Evolutionary conservation across 352 stramenopile genomes (phyloP), one percentile per base, ranked within the genome.

Genomic region (Phytophthora agathidicida): DNA sequence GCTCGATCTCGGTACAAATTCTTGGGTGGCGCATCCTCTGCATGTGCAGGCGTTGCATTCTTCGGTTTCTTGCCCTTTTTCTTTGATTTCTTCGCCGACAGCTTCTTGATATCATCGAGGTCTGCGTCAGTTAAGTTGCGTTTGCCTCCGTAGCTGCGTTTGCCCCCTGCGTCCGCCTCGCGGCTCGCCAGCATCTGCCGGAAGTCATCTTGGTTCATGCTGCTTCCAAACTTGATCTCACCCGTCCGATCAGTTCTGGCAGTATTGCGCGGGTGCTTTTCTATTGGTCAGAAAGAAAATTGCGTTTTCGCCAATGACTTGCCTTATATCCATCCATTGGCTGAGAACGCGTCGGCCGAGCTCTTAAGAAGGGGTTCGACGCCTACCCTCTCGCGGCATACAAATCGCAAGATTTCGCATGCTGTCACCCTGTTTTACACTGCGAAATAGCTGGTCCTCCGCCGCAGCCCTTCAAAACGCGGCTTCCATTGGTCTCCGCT

Each of bases 131-230:
- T 75, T 49, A 90, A 56, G 37, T 87, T 77, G 26, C 75, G 75
- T 48, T 86, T 87, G 17, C 77, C 83, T 23, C 77, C 76, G 33
- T 78, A 86, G 28, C 44, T 51, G 23, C 50, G 31, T 13, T 51
- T 42, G 20, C 39, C 45, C 19, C 35, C 49, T 36, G 38, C 46
- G 5, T 31, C 52, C 19, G 59, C 38, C 33, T 54, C 60, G 26
- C 68, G 59, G 10, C 48, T 68, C 31, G 68, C 59, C 28, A 93
- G 43, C 59, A 93, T 52, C 47, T 78, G 70, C 38, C 83, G 71
- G 52, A 93, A 93, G 72, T 90, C 83, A 54, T 88, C 78, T 61
- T 93, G 83, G 60, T 89, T 88, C 82, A 91, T 91, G 35, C 13
- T 42, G 19, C 2, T 33, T 30, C 17, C 10, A 36, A 16, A 41